Conservation (phyloP, 2,329 filamentous ascomycete species). For the Cladorrhinum sp. region DNA sequence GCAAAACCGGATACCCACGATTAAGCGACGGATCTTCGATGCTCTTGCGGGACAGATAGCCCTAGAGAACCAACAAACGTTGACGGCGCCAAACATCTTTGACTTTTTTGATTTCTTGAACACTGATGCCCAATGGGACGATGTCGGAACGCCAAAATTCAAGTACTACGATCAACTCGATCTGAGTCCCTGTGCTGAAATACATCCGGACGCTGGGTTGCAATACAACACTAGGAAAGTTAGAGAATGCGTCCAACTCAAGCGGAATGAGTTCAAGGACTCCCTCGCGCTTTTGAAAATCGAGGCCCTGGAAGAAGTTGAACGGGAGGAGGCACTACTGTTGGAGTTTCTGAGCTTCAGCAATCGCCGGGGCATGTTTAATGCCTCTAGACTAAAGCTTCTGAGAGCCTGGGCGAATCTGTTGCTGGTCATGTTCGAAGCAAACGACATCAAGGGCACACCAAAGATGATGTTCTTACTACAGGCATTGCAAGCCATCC, state of each 20-base stretch:
- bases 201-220: conserved; percentile 53
- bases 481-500: conserved; percentile 79
- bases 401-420: conserved; percentile 83
- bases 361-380: conserved; percentile 62
- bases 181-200: conserved; percentile 61
- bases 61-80: conserved; percentile 62
- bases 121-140: conserved; percentile 46
- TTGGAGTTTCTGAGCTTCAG: conserved; percentile 59
- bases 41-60: conserved; percentile 76
- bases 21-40: conserved; percentile 66
- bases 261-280: conserved; percentile 59
- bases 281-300: conserved; percentile 47
- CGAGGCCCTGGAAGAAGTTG: conserved; percentile 49
- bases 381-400: conserved; percentile 59
- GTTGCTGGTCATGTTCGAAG: conserved; percentile 76
- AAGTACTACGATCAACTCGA: conserved; percentile 65
- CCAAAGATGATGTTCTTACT: conserved; percentile 75
- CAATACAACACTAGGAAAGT: conserved; percentile 70
- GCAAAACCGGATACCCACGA: conserved; percentile 65
- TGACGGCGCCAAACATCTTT: conserved; percentile 74
- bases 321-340: conserved; percentile 59
- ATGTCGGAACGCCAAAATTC: conserved; percentile 50
- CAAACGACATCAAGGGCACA: conserved; percentile 72
- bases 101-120: conserved; percentile 88
- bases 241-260: conserved; percentile 69